These are phyloP conservation scores for Neurospora terricola DNA, from an alignment of 495 filamentous ascomycete species.

Conservation along the genomic window DNA sequence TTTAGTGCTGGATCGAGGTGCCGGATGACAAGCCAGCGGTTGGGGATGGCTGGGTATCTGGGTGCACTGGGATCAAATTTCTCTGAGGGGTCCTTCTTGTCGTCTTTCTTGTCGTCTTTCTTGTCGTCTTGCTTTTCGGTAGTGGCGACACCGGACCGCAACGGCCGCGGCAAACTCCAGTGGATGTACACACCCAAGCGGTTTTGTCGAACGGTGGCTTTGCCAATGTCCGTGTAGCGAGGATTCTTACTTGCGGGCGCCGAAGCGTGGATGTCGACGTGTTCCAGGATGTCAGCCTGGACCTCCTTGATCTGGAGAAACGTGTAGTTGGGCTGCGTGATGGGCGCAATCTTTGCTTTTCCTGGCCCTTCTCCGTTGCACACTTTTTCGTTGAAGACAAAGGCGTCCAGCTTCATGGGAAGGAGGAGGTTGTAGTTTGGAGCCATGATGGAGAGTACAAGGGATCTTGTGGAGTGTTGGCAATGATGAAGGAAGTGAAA, in stretches of 20 bases:
- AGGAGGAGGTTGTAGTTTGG: constrained; percentile 7
- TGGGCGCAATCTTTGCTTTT: constrained; percentile 34
- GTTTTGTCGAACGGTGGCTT: constrained; percentile 6
- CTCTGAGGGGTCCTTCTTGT: no score
- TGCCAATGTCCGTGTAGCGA: constrained; percentile 34
- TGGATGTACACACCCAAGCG: constrained; percentile 42
- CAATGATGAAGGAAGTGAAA: not conserved
- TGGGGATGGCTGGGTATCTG: constrained; percentile 25
- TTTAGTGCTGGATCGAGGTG: constrained; percentile 9
- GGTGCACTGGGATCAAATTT: constrained; percentile 11
- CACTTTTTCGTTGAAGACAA: constrained; percentile 29
- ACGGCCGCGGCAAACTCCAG: constrained; percentile 41
- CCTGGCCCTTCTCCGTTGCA: constrained; percentile 4
- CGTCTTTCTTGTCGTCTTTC: not conserved
- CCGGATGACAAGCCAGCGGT: constrained; percentile 36
- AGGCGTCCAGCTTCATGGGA: constrained; percentile 34
- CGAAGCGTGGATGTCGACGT: constrained; percentile 35
- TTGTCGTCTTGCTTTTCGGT: not conserved
- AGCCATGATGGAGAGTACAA: not conserved
- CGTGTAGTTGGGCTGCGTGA: constrained; percentile 47
- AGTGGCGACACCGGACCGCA: constrained; percentile 17
- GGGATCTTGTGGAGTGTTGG: not conserved
- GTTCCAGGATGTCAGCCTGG: constrained; percentile 33
- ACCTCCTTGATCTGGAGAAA: constrained; percentile 33
- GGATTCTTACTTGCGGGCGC: constrained; percentile 27